A percentile compares a stretch with the other conserved stretches of the same genome.
Evolutionary conservation across 1,284 basidiomycete species (phyloP).

Genomic region (Mycosarcoma maydis): DNA sequence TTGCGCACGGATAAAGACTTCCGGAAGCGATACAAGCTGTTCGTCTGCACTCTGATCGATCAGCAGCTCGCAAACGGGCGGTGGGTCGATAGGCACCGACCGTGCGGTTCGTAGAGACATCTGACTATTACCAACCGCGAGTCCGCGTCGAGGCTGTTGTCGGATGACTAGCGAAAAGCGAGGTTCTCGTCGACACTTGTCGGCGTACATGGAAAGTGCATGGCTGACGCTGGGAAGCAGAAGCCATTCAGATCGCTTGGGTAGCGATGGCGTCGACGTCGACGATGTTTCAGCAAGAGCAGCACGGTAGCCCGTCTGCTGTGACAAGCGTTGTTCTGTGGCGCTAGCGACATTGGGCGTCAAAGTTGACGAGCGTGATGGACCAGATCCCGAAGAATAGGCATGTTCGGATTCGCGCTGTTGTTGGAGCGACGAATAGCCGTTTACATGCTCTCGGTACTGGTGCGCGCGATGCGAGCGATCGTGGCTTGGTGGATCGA

Average conservation of each 20-base stretch:
- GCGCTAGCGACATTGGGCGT: neutral
- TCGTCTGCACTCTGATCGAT: slow-evolving; percentile 42
- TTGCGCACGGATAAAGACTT: slow-evolving; percentile 40
- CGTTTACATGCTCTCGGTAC: neutral
- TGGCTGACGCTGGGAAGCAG: slow-evolving; percentile 32
- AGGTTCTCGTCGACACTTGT: slow-evolving; percentile 15
- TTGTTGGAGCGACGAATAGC: slow-evolving; percentile 4
- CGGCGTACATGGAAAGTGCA: slow-evolving; percentile 26
- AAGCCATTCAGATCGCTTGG: slow-evolving; percentile 35
- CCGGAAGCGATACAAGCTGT: slow-evolving; percentile 43
- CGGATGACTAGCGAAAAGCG: slow-evolving; percentile 48
- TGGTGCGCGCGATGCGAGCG: too few relatives aligned
- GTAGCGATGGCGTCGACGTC: neutral
- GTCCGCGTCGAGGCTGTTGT: slow-evolving; percentile 44
- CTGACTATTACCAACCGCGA: slow-evolving; percentile 47
- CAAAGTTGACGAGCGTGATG: slow-evolving; percentile 21
- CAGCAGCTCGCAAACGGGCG: slow-evolving; percentile 49
- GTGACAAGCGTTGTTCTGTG: neutral
- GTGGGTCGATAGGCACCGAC: slow-evolving; percentile 43
- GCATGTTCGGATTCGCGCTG: slow-evolving; percentile 17
- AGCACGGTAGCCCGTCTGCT: slow-evolving; percentile 10
- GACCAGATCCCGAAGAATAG: slow-evolving; percentile 1
- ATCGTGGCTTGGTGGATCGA: too few relatives aligned
- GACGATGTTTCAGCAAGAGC: neutral
- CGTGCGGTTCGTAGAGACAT: slow-evolving; percentile 44